Conservation (phyloP, 768 basidiomycete species). For the Mycena metata region DNA sequence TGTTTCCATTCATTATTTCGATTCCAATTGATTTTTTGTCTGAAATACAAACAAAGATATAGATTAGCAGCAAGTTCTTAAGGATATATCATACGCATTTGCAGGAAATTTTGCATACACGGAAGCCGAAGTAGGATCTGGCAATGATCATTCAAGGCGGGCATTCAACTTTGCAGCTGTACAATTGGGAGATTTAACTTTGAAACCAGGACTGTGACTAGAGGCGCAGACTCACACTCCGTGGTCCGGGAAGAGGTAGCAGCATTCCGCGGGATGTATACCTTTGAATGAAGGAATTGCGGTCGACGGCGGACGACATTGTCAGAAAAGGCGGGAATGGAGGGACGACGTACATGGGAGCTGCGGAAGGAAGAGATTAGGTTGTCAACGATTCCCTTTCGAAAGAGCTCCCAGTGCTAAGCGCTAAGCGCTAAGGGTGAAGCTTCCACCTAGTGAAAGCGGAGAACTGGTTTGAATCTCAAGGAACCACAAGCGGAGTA, state of each 20-base stretch:
- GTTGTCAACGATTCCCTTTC: no score
- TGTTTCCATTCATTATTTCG: no score
- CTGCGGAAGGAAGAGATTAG: neutral
- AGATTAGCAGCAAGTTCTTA: no score
- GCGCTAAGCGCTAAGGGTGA: no score
- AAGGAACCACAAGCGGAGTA: neutral
- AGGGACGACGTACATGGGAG: slow-evolving; percentile 12
- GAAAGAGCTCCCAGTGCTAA: no score
- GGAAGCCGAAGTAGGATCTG: no score
- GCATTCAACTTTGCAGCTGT: slow-evolving; percentile 20
- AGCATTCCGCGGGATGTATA: slow-evolving; percentile 4
- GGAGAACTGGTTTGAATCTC: neutral
- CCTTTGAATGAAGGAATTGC: neutral
- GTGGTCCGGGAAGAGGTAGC: slow-evolving; percentile 28
- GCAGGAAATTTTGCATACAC: no score
- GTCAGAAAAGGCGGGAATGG: no score
- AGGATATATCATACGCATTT: no score
- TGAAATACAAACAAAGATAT: no score
- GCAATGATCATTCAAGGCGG: neutral
- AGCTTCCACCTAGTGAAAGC: slow-evolving; percentile 17
- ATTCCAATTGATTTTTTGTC: no score
- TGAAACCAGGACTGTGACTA: neutral
- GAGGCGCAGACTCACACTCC: slow-evolving; percentile 10
- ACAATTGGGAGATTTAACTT: neutral
- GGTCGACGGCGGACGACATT: neutral